Percentiles rank a stretch among this genome's conserved stretches.
Evolutionary conservation across 768 basidiomycete species (phyloP).

Genomic region (Kondoa subrosea): DNA sequence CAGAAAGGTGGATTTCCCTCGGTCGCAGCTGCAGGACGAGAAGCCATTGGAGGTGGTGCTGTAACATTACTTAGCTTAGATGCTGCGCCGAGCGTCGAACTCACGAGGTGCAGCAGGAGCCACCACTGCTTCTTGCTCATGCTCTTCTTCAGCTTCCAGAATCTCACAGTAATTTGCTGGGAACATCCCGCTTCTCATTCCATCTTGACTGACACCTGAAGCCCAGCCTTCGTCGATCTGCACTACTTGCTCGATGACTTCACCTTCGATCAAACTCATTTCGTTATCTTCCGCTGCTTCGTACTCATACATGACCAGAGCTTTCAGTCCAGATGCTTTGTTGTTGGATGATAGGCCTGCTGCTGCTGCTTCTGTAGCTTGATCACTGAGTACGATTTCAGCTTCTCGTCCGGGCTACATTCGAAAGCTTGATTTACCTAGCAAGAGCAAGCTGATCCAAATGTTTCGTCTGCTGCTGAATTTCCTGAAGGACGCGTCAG

Average conservation of each 20-base stretch:
- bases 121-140: not conserved
- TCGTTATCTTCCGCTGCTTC: constrained; percentile 75
- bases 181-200: constrained; percentile 15
- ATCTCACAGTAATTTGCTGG: not conserved
- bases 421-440: not conserved
- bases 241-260: constrained; percentile 63
- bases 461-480: not conserved
- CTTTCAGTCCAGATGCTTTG: constrained; percentile 31
- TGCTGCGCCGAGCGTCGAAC: constrained; percentile 30
- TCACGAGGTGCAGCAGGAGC: constrained; percentile 19
- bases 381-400: not conserved
- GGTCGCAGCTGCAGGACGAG: constrained; percentile 32
- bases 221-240: constrained; percentile 68
- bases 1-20: constrained; percentile 39
- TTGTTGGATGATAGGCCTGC: not conserved
- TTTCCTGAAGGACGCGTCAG: too few species aligned
- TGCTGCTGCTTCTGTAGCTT: not conserved
- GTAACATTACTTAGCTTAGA: constrained; percentile 31
- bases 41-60: constrained; percentile 38
- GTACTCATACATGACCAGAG: constrained; percentile 64
- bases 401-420: constrained; percentile 4
- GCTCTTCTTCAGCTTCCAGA: not conserved
- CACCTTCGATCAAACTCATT: constrained; percentile 60
- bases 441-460: constrained; percentile 17
- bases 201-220: constrained; percentile 66